Percentiles rank a stretch among this genome's conserved stretches.
These are phyloP conservation scores for Dioscorea alata DNA, from an alignment of 106 monocot species.

Conservation along the genomic window DNA sequence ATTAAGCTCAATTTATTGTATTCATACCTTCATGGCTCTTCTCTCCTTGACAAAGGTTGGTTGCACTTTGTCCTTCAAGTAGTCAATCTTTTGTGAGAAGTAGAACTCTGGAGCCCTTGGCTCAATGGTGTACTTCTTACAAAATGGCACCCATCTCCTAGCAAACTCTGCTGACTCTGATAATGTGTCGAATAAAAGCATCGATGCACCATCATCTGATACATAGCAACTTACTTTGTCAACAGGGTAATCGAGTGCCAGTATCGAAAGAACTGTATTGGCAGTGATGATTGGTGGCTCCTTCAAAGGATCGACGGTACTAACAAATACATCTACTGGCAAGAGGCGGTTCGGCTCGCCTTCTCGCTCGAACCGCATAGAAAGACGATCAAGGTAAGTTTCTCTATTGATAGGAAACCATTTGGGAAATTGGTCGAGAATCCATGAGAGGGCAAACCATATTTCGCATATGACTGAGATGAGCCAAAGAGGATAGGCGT, in stretches of 20 bases:
- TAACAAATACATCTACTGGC: conserved; percentile 87
- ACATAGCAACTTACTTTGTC: conserved; percentile 88
- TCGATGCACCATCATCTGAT: conserved; percentile 90
- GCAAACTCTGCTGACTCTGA: conserved; percentile 94
- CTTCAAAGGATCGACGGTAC: conserved; percentile 88
- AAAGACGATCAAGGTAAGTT: conserved; percentile 90
- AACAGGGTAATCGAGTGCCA: conserved; percentile 86
- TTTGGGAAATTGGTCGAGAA: conserved; percentile 96
- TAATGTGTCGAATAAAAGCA: conserved; percentile 82
- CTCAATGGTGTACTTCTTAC: conserved; percentile 78
- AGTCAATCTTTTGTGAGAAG: conserved; percentile 95
- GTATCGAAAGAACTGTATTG: conserved; percentile 90
- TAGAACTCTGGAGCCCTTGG: conserved; percentile 91
- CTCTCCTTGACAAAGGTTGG: conserved; percentile 89
- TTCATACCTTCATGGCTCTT: conserved; percentile 81
- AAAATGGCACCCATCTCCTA: conserved; percentile 86
- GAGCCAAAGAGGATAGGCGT: conserved; percentile 91
- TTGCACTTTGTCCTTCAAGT: conserved; percentile 93
- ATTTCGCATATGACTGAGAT: conserved; percentile 89
- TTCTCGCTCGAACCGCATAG: conserved; percentile 66
- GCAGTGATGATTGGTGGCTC: conserved; percentile 96
- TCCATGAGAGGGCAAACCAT: conserved; percentile 97
- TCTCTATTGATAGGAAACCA: conserved; percentile 81
- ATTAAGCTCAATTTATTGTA: neutral
- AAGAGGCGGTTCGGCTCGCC: conserved; percentile 54